Percentiles rank a stretch among this genome's conserved stretches.
Evolutionary conservation across 768 basidiomycete species (phyloP).

Genomic region (Boletus rubropictus): DNA sequence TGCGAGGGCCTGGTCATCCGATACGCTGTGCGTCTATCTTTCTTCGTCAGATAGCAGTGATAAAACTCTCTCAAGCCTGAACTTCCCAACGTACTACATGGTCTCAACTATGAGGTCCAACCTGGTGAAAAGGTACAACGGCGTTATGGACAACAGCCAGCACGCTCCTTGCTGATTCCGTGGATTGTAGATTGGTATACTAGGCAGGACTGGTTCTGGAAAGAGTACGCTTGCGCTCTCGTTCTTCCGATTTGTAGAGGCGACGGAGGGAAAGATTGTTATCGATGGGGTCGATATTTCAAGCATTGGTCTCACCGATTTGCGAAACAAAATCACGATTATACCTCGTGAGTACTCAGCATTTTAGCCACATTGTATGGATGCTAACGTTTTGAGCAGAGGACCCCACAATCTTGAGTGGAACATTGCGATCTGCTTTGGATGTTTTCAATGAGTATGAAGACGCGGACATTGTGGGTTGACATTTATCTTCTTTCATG

Average conservation of each 20-base stretch:
- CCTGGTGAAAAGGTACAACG: constrained; percentile 66
- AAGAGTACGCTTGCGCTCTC: constrained; percentile 80
- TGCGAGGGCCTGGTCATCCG: constrained; percentile 73
- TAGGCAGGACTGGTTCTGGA: constrained; percentile 66
- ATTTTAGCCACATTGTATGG: not conserved
- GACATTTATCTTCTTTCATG: not conserved
- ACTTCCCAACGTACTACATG: constrained; percentile 79
- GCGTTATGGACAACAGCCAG: not conserved
- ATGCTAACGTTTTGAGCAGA: constrained; percentile 37
- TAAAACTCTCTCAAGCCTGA: constrained; percentile 52
- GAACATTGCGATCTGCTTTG: constrained; percentile 71
- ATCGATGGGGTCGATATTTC: constrained; percentile 80
- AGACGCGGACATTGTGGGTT: constrained; percentile 71
- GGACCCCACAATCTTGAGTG: constrained; percentile 86
- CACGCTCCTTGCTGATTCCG: not conserved
- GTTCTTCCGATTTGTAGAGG: constrained; percentile 90
- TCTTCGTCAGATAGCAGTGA: constrained; percentile 4
- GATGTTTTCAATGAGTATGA: constrained; percentile 86
- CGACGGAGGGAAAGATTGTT: constrained; percentile 65
- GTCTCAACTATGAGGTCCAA: constrained; percentile 64
- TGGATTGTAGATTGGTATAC: constrained; percentile 51
- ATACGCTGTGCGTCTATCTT: constrained; percentile 54
- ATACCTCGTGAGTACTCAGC: constrained; percentile 52
- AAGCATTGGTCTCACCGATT: constrained; percentile 72
- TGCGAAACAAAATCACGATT: constrained; percentile 72